Evolutionary conservation across 768 basidiomycete species (phyloP).

Genomic region (Amylocystis lapponica): DNA sequence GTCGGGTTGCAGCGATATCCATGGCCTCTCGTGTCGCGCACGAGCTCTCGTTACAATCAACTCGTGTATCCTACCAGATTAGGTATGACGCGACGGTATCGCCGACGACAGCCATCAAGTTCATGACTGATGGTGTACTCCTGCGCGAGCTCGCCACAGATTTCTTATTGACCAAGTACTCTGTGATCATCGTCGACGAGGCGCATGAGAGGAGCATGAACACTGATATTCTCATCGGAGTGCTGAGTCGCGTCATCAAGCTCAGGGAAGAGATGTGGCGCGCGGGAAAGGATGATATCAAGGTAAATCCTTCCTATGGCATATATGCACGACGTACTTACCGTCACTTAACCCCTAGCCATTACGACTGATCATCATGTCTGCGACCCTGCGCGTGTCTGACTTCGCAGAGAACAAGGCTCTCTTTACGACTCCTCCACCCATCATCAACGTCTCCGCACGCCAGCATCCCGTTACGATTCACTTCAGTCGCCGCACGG

Average conservation of each 20-base stretch:
- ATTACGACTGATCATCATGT: slow-evolving; percentile 94
- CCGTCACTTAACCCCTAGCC: slow-evolving; percentile 47
- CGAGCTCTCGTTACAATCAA: slow-evolving; percentile 80
- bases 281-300: slow-evolving; percentile 62
- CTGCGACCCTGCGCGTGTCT: slow-evolving; percentile 88
- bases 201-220: slow-evolving; percentile 98
- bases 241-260: slow-evolving; percentile 89
- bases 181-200: slow-evolving; percentile 94
- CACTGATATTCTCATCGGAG: slow-evolving; percentile 95
- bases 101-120: slow-evolving; percentile 88
- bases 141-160: slow-evolving; percentile 89
- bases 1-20: slow-evolving; percentile 95
- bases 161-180: slow-evolving; percentile 91
- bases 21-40: slow-evolving; percentile 92
- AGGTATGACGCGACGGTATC: slow-evolving; percentile 95
- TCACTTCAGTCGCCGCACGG: slow-evolving; percentile 87
- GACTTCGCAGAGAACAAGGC: slow-evolving; percentile 87
- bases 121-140: slow-evolving; percentile 99
- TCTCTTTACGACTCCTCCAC: slow-evolving; percentile 81
- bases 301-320: slow-evolving; percentile 39
- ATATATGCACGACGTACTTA: not conserved
- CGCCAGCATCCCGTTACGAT: slow-evolving; percentile 94
- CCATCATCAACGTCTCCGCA: slow-evolving; percentile 82
- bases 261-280: slow-evolving; percentile 89
- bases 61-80: slow-evolving; percentile 91